These are phyloP conservation scores for Pelargonium australe DNA, from an alignment of 441 rosid species.

Conservation along the genomic window DNA sequence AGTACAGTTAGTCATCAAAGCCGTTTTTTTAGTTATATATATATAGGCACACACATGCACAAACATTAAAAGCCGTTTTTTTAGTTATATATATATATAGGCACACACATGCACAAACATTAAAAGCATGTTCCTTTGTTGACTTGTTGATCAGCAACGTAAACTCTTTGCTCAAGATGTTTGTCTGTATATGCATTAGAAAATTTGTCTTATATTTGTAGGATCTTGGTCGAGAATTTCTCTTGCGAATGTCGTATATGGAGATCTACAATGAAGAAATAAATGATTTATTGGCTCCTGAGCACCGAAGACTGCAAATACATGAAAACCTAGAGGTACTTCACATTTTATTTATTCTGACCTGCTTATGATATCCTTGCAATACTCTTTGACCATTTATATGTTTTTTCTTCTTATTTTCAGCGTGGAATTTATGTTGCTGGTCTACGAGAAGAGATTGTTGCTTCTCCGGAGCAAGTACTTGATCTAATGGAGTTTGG, in stretches of 20 bases:
- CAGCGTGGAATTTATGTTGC: constrained; percentile 94
- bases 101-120: background rate
- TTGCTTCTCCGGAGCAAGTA: constrained; percentile 84
- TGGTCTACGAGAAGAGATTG: constrained; percentile 91
- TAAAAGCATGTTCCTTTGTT: background rate
- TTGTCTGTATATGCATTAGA: background rate
- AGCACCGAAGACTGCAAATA: constrained; percentile 85
- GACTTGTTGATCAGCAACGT: background rate
- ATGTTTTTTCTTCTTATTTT: constrained; percentile 21
- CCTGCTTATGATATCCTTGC: constrained; percentile 2
- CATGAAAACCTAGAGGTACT: constrained; percentile 81
- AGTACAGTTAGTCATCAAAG: background rate
- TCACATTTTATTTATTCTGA: constrained; percentile 3
- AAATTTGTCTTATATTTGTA: constrained; percentile 20
- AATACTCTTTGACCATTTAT: background rate
- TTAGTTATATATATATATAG: background rate
- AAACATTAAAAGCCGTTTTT: background rate
- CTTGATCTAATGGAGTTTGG: constrained; percentile 85
- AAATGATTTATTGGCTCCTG: constrained; percentile 83
- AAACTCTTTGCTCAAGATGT: background rate
- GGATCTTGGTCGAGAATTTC: constrained; percentile 79
- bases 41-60: background rate
- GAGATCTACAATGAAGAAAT: constrained; percentile 96
- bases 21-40: background rate
- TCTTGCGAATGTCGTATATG: constrained; percentile 87